Evolutionary conservation across 2,329 filamentous ascomycete genomes (phyloP).

Genomic region (Thielaviopsis punctulata): DNA sequence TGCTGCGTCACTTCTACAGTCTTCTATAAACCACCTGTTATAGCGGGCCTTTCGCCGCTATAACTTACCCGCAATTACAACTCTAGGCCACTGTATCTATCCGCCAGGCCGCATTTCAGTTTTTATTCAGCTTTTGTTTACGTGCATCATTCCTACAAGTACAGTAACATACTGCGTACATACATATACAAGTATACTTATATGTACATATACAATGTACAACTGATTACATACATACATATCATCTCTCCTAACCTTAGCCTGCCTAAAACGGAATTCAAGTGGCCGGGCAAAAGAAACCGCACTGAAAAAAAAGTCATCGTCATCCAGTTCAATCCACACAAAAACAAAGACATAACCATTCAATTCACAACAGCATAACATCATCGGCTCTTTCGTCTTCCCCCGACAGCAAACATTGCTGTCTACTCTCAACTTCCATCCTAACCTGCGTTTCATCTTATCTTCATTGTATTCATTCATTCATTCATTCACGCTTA

Average conservation of each 20-base stretch:
- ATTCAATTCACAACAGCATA: too few species aligned
- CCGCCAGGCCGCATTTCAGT: not conserved
- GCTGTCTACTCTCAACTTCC: not conserved
- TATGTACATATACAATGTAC: too few species aligned
- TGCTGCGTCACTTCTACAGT: not conserved
- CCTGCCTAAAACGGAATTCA: too few species aligned
- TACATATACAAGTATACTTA: too few species aligned
- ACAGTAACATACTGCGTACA: too few species aligned
- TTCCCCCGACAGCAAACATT: not conserved
- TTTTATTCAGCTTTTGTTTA: not conserved
- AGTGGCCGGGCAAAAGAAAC: too few species aligned
- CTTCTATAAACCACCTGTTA: not conserved
- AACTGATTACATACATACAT: too few species aligned
- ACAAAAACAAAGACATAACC: too few species aligned
- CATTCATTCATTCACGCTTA: not conserved
- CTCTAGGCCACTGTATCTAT: not conserved
- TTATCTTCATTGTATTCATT: not conserved
- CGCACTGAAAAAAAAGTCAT: too few species aligned
- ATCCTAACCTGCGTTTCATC: not conserved
- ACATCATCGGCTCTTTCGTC: not conserved
- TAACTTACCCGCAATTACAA: not conserved
- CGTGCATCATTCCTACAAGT: not conserved
- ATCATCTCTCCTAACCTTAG: too few species aligned
- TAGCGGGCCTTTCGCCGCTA: not conserved
- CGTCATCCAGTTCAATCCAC: too few species aligned